Conservation (phyloP, 805 yeast species). For the Candida xiaguanensis region DNA sequence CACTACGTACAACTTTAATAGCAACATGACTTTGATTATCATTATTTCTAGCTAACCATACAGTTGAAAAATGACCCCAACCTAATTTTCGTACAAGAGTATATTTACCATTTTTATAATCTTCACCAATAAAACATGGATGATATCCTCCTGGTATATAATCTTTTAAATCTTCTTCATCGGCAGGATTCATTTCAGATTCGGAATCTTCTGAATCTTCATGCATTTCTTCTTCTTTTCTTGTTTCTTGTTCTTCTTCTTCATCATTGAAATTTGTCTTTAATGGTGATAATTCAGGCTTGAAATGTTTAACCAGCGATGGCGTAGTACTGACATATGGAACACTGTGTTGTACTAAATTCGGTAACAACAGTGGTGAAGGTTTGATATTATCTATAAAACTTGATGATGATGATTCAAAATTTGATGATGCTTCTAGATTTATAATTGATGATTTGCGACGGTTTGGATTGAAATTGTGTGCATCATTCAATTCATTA, state of each 20-base stretch:
- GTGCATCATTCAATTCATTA: constrained; percentile 12
- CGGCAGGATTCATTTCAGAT: constrained; percentile 33
- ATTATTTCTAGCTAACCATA: constrained; percentile 76
- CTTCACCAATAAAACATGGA: constrained; percentile 87
- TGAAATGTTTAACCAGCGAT: constrained; percentile 31
- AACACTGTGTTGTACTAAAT: constrained; percentile 21
- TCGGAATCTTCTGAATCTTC: constrained; percentile 23
- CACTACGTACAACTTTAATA: constrained; percentile 88
- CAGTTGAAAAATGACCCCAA: constrained; percentile 98
- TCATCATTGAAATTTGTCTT: constrained; percentile 27
- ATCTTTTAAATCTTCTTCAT: constrained; percentile 85
- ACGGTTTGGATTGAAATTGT: constrained; percentile 9
- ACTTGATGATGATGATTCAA: constrained; percentile 3
- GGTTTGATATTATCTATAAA: constrained; percentile 6
- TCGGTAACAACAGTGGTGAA: constrained; percentile 18
- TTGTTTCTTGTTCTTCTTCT: constrained; percentile 9
- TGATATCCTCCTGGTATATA: constrained; percentile 94
- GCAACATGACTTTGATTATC: constrained; percentile 75
- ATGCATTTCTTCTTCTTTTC: constrained; percentile 20
- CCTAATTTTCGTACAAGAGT: constrained; percentile 85
- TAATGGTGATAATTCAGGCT: constrained; percentile 35
- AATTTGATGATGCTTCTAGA: constrained; percentile 1
- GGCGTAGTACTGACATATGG: constrained; percentile 31
- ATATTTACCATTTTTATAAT: constrained; percentile 71
- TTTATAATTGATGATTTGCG: background rate